Percentiles rank a stretch among this genome's conserved stretches.
Conservation (phyloP, 2,329 filamentous ascomycete genomes). For the Trichophyton schoenleinii region DNA sequence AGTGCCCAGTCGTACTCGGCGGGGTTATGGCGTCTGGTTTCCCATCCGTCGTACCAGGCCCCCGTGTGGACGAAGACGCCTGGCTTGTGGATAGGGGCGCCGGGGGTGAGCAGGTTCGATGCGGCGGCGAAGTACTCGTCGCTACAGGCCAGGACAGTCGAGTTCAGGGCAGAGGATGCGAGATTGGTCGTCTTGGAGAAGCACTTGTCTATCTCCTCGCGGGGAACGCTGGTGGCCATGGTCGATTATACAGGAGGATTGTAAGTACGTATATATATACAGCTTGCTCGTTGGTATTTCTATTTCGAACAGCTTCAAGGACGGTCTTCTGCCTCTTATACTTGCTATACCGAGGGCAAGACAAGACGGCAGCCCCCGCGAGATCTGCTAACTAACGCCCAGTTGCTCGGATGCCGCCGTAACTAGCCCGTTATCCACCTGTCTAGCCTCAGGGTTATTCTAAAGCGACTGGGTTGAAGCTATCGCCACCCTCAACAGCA, state of each 20-base stretch:
- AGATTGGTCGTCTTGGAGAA: slow-evolving; percentile 44
- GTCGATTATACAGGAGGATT: neutral
- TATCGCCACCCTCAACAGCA: too few species aligned
- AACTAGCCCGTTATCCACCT: too few species aligned
- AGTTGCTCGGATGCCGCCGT: too few species aligned
- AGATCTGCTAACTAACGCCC: too few species aligned
- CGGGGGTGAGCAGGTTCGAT: slow-evolving; percentile 46
- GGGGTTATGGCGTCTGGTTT: slow-evolving; percentile 49
- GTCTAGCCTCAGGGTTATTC: too few species aligned
- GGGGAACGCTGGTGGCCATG: slow-evolving; percentile 23
- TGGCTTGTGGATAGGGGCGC: slow-evolving; percentile 42
- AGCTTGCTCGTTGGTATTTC: too few species aligned
- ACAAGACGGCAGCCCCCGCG: too few species aligned
- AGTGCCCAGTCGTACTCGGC: slow-evolving; percentile 49
- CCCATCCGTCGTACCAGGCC: slow-evolving; percentile 55
- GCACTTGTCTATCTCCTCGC: slow-evolving; percentile 40
- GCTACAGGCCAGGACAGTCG: slow-evolving; percentile 43
- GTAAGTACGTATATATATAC: too few species aligned
- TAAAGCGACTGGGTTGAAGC: too few species aligned
- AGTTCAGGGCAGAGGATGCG: slow-evolving; percentile 37
- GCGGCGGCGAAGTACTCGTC: slow-evolving; percentile 52
- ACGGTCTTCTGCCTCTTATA: too few species aligned
- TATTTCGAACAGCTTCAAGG: too few species aligned
- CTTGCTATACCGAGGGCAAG: too few species aligned
- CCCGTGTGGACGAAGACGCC: slow-evolving; percentile 49